phyloP scores from a whole-genome alignment of 176 grass and related monocot genomes.

The Luzula sylvatica region DNA sequence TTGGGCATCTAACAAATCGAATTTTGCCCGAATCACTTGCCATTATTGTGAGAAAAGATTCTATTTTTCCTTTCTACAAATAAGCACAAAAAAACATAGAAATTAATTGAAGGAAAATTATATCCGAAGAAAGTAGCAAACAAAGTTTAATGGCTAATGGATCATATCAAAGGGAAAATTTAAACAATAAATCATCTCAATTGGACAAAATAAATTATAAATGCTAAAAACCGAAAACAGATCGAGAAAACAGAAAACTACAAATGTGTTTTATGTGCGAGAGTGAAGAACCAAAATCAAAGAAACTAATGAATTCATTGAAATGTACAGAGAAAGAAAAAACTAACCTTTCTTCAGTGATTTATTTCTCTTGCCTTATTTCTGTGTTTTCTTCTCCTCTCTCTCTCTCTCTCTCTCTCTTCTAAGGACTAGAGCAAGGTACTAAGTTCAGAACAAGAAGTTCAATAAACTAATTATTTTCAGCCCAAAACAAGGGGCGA shows the following conservation, averaged over 20 bases:
- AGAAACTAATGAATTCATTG: too few species aligned
- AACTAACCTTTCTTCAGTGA: conserved; percentile 14
- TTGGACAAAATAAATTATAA: not conserved
- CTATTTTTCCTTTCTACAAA: not conserved
- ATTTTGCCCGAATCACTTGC: conserved; percentile 35
- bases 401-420: not conserved
- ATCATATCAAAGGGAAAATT: not conserved
- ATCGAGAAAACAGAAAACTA: too few species aligned
- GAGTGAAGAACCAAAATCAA: too few species aligned
- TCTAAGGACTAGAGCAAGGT: conserved; percentile 3
- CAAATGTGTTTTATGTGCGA: too few species aligned
- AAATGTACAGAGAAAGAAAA: not conserved
- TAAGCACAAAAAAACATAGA: not conserved
- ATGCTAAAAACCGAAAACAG: not conserved
- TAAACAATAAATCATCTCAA: not conserved
- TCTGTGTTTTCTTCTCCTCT: not conserved
- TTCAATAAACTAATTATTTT: conserved; percentile 11
- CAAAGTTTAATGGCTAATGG: conserved; percentile 1
- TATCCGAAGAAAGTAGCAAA: not conserved
- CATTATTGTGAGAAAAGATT: not conserved
- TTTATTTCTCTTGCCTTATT: not conserved
- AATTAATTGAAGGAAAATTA: conserved; percentile 6
- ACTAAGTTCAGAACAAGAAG: not conserved
- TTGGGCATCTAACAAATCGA: conserved; percentile 80
- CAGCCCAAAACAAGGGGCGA: conserved; percentile 7